Evolutionary conservation across 2,329 filamentous ascomycete species (phyloP), one percentile per base, ranked within the genome.

Genomic region (Didymella arachidicola): DNA sequence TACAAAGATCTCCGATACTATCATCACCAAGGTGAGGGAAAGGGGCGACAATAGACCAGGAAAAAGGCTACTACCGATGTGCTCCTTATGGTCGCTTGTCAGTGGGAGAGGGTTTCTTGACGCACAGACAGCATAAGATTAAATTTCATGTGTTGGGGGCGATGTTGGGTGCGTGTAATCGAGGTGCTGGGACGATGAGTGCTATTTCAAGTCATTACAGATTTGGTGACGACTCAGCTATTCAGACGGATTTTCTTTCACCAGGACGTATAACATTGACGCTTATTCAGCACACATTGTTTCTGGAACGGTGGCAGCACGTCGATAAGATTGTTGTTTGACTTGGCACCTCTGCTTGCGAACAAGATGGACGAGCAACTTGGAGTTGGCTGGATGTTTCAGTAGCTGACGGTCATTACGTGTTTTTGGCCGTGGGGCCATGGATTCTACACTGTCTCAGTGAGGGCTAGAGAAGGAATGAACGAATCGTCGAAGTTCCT

Each of bases 251-350:
- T 27, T 48, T 48, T 49, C 29, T 43, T 38, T 49, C 16, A 43
- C 44, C 2, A 22, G 36, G 2, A 43, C 44, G 7, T 55, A 36
- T 7, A 36, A 38, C 10, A 18, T 49, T n/a, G 30, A 49, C 18
- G 30, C 38, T 10, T 55, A 38, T 22, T 25, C 45, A 12, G 38
- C 39, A n/a, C 39, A 56, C 29, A 44, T 18, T 11, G 53, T 45
- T 8, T 56, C 53, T 19, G 30, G 39, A 0, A 32, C 25, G 10
- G 41, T 30, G 30, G 30, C 30, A 10, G 45, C 26, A 50, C 25
- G 6, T 25, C 50, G 2, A 16, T 45, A 4, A 47, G 32, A 19
- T 45, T 25, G 16, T 26, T 41, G 12, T 18, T 50, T 12, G 30
- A 39, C 22, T 7, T 45, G 2, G 25, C 25, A 32, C 45, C 30